phyloP scores from a whole-genome alignment of 805 yeast genomes.

The Zygosaccharomyces siamensis region DNA sequence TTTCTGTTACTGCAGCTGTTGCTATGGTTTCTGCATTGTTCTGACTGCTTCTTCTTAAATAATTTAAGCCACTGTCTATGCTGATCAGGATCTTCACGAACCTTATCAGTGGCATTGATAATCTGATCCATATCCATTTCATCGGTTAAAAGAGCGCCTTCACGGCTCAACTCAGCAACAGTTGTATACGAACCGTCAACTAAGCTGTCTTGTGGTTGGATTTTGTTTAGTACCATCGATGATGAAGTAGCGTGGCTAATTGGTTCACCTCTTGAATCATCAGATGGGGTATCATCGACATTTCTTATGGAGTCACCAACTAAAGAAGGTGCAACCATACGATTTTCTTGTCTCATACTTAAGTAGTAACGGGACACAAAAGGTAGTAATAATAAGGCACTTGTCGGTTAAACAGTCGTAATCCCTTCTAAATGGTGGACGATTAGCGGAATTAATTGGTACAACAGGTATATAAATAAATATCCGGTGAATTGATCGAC shows the following conservation, averaged over 20 bases:
- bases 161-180: conserved; percentile 33
- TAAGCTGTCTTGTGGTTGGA: conserved; percentile 13
- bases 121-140: conserved; percentile 32
- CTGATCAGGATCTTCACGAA: conserved; percentile 17
- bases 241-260: conserved; percentile 11
- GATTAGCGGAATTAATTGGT: neutral
- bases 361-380: neutral
- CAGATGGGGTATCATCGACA: conserved; percentile 22
- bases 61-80: conserved; percentile 12
- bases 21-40: neutral
- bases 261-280: conserved; percentile 20
- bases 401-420: neutral
- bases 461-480: neutral
- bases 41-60: conserved; percentile 16
- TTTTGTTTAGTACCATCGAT: conserved; percentile 14
- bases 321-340: conserved; percentile 22
- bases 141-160: conserved; percentile 35
- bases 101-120: conserved; percentile 21
- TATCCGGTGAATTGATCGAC: neutral
- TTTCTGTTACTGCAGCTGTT: neutral
- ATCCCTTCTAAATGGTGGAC: neutral
- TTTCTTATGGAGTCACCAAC: conserved; percentile 31
- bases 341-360: conserved; percentile 3
- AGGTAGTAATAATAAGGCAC: neutral
- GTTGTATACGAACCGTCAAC: conserved; percentile 24